Percentiles rank a stretch among this genome's conserved stretches.
Evolutionary conservation across 2,329 filamentous ascomycete genomes (phyloP).

Genomic region (Calonectria hawksworthii): DNA sequence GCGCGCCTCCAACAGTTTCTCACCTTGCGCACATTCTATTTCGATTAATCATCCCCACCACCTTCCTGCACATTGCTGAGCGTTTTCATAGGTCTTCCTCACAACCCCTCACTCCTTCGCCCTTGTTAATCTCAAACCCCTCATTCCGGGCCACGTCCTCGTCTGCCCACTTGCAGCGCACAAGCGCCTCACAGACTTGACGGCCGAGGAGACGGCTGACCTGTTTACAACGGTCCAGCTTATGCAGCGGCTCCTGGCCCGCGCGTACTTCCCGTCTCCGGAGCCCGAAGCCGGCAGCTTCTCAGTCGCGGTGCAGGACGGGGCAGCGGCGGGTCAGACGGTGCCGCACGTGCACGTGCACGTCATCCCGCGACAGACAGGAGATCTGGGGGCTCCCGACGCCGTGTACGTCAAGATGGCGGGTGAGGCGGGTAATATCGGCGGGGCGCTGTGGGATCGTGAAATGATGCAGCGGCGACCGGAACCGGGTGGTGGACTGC

Average conservation of each 20-base stretch:
- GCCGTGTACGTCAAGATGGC: constrained; percentile 88
- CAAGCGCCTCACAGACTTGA: constrained; percentile 82
- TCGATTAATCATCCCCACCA: neutral
- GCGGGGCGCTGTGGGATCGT: constrained; percentile 74
- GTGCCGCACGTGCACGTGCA: constrained; percentile 95
- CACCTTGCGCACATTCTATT: neutral
- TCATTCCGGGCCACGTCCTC: constrained; percentile 93
- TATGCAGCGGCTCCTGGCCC: constrained; percentile 81
- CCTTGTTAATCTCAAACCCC: constrained; percentile 94
- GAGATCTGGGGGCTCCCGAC: constrained; percentile 70
- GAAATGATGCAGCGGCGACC: constrained; percentile 55
- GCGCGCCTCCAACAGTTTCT: neutral
- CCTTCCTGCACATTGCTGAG: neutral
- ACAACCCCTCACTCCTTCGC: constrained; percentile 84
- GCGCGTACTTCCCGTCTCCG: constrained; percentile 67
- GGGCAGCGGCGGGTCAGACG: constrained; percentile 89
- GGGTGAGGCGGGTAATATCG: constrained; percentile 86
- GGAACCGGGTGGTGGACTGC: constrained; percentile 70
- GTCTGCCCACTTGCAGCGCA: constrained; percentile 82
- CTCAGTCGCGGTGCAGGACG: constrained; percentile 97
- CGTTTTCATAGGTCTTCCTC: constrained; percentile 82
- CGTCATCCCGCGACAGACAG: constrained; percentile 80
- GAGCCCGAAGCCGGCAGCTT: constrained; percentile 77
- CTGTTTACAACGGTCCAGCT: constrained; percentile 90
- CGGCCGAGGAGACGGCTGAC: constrained; percentile 79